Evolutionary conservation across 129 eudicot genomes (phyloP), one percentile per base, ranked within the genome.

Genomic region (Silybum marianum): DNA sequence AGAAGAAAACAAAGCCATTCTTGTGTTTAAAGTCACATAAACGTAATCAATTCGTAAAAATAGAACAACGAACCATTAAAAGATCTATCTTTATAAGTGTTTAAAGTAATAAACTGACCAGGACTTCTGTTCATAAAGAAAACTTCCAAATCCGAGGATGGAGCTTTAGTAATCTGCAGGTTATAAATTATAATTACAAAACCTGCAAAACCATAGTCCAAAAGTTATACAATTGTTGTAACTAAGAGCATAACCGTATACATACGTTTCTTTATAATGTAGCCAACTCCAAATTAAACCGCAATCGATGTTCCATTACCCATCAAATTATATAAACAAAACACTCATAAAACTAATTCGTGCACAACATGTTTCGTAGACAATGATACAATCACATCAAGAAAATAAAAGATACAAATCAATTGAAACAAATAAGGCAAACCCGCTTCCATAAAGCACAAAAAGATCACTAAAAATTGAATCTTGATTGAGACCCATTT

Each of bases 361-460:
- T 67, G 73, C 28, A 25, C 51, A 76, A 25, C 18, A 16, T 67
- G 71, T 36, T 66, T 23, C 76, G 71, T 75, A 65, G 51, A 30
- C 9, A 79, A 83, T 9, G 38, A 72, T 71, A 80, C 82, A 80
- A 40, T 72, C 62, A 13, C 72, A 75, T 25, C 51, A 42, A 72
- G 18, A 32, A 58, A 25, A 21, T 40, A 40, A 26, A 71, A 22
- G 8, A 22, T 13, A 13, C 25, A 28, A 44, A 81, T 68, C 11
- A 73, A 65, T 21, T 13, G 19, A 54, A 82, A 74, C 23, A 32
- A 75, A 16, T 44, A 46, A 24, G 54, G 16, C 13, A 44, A 69
- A 67, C n/a, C 16, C 58, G 3, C 19, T 25, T 75, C 12, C 77
- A 36, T 23, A 30, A 76, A 74, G 80, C 78, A 36, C 21, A 9